A percentile compares a stretch with the other conserved stretches of the same genome.
Evolutionary conservation across 2,329 filamentous ascomycete genomes (phyloP).

Genomic region (Teratosphaeria pseudoeucalypti): DNA sequence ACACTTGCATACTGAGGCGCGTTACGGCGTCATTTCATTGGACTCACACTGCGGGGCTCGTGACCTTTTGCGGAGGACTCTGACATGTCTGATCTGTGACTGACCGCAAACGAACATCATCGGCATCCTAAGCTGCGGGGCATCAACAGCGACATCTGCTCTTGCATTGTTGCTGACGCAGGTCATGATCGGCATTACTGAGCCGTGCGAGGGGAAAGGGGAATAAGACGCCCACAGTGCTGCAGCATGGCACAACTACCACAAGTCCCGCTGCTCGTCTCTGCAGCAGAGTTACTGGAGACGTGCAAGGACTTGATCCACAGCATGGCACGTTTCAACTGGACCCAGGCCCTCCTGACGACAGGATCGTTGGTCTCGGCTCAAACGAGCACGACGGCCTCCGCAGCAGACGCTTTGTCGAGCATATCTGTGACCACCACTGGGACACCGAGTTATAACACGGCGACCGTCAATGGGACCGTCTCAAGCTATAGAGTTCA

Average conservation of each 20-base stretch:
- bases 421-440: not conserved
- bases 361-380: not conserved
- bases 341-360: not conserved
- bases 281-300: not conserved
- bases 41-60: not conserved
- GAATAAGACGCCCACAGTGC: not conserved
- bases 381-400: not conserved
- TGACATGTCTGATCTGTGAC: not conserved
- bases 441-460: slow-evolving; percentile 1
- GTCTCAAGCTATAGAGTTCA: slow-evolving; percentile 20
- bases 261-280: not conserved
- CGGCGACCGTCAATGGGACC: slow-evolving; percentile 19
- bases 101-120: not conserved
- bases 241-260: not conserved
- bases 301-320: not conserved
- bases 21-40: not conserved
- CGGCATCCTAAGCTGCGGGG: not conserved
- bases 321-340: not conserved
- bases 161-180: not conserved
- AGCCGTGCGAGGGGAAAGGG: not conserved
- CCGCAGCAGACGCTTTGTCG: not conserved
- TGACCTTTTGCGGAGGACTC: not conserved
- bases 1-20: not conserved
- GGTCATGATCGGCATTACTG: not conserved
- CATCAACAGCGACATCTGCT: not conserved